These are phyloP conservation scores for Aspergillus avenaceus DNA, from an alignment of 495 filamentous ascomycete genomes.

Conservation along the genomic window DNA sequence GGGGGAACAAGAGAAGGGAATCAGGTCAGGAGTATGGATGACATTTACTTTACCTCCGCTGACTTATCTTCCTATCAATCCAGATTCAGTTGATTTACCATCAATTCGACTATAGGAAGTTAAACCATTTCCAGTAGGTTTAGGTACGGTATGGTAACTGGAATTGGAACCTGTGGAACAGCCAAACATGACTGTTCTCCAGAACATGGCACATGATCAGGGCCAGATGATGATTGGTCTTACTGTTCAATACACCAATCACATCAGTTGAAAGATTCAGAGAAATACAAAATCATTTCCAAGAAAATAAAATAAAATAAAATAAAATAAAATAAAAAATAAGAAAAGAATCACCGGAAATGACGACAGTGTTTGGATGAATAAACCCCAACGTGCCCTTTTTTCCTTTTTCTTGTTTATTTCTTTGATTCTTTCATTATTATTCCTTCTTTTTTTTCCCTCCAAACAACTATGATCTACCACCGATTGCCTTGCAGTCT, in stretches of 20 bases:
- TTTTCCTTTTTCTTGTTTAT: too few relatives aligned
- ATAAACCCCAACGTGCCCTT: background rate
- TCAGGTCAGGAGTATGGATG: conserved; percentile 24
- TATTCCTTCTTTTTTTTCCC: too few relatives aligned
- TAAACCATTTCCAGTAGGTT: too few relatives aligned
- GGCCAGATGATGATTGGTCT: conserved; percentile 9
- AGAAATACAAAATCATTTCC: too few relatives aligned
- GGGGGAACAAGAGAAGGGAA: conserved; percentile 15
- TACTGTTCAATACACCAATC: too few relatives aligned
- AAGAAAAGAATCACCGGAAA: too few relatives aligned
- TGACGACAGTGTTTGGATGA: background rate
- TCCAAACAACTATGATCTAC: background rate
- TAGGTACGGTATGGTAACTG: background rate
- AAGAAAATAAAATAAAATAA: too few relatives aligned
- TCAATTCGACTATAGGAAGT: too few relatives aligned
- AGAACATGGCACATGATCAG: conserved; percentile 5
- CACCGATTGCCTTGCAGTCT: background rate
- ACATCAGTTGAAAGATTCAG: too few relatives aligned
- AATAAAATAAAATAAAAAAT: too few relatives aligned
- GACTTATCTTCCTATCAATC: conserved; percentile 8
- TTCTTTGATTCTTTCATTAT: too few relatives aligned
- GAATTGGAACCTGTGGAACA: background rate
- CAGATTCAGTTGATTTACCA: background rate
- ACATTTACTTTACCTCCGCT: conserved; percentile 12
- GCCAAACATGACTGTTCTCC: background rate